A percentile compares a stretch with the other conserved stretches of the same genome.
These are phyloP conservation scores for Ampelomyces quisqualis DNA, from an alignment of 2,329 filamentous ascomycete genomes.

Conservation along the genomic window DNA sequence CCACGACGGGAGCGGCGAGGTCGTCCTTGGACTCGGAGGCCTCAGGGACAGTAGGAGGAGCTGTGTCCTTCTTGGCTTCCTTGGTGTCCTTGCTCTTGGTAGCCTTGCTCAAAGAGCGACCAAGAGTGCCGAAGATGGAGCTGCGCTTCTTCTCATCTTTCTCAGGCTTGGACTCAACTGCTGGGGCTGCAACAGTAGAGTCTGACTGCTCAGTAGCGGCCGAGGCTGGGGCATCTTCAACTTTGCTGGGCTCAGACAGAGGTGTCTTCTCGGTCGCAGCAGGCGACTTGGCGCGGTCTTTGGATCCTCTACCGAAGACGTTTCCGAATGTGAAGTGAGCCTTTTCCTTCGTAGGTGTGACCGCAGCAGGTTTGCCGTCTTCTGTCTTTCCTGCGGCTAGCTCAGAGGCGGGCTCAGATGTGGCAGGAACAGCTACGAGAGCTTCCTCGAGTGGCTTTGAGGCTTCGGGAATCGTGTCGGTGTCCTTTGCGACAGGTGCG, in stretches of 20 bases:
- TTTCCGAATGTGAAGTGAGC: constrained; percentile 57
- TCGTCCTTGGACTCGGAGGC: constrained; percentile 28
- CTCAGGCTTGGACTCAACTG: constrained; percentile 44
- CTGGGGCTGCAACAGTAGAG: constrained; percentile 21
- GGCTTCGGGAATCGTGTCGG: constrained; percentile 44
- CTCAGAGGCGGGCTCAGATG: constrained; percentile 26
- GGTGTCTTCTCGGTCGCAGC: constrained; percentile 30
- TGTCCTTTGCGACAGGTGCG: constrained; percentile 50
- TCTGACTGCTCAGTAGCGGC: constrained; percentile 24
- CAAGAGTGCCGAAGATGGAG: constrained; percentile 76
- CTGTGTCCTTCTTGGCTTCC: constrained; percentile 37
- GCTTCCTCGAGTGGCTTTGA: constrained; percentile 40
- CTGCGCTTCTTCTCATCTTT: constrained; percentile 78
- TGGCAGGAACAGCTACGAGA: constrained; percentile 42
- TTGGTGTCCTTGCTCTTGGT: constrained; percentile 42
- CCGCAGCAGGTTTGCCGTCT: constrained; percentile 27
- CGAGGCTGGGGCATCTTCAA: constrained; percentile 38
- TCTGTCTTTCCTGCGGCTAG: constrained; percentile 32
- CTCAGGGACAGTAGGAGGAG: constrained; percentile 39
- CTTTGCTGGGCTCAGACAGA: constrained; percentile 38
- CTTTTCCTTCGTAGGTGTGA: constrained; percentile 24
- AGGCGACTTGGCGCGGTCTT: constrained; percentile 54
- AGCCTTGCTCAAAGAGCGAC: constrained; percentile 47
- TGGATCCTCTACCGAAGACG: constrained; percentile 51
- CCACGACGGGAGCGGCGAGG: constrained; percentile 22